Percentiles rank a stretch among this genome's conserved stretches.
Evolutionary conservation across 371 early-diverging fungal species (phyloP).

Genomic region (Mucor racemosus): DNA sequence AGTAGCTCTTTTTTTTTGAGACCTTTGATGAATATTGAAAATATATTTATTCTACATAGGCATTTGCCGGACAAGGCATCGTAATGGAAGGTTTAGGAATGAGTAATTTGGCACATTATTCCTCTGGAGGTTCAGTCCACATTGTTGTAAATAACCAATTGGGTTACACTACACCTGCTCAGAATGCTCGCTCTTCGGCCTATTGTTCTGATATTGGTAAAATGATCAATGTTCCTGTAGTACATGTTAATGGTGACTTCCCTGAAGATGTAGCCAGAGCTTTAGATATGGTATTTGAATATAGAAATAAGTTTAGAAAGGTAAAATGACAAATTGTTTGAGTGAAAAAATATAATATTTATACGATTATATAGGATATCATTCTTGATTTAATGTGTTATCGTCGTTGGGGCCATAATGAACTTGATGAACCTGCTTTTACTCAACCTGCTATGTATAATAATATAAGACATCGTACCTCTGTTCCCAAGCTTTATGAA

Average conservation of each 20-base stretch:
- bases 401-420: conserved; percentile 97
- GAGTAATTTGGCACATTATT: conserved; percentile 91
- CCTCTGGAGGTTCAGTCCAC: conserved; percentile 93
- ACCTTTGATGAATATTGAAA: neutral
- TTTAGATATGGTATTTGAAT: conserved; percentile 84
- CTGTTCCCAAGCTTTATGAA: conserved; percentile 85
- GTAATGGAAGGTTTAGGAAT: conserved; percentile 94
- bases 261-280: conserved; percentile 94
- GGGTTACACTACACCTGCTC: conserved; percentile 95
- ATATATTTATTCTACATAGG: conserved; percentile 32
- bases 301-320: conserved; percentile 90
- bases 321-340: conserved; percentile 10
- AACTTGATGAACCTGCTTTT: conserved; percentile 96
- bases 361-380: conserved; percentile 58
- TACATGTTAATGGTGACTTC: conserved; percentile 96
- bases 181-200: conserved; percentile 87
- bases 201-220: conserved; percentile 95
- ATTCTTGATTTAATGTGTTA: conserved; percentile 93
- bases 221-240: conserved; percentile 92
- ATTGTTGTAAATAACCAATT: conserved; percentile 98
- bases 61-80: conserved; percentile 89
- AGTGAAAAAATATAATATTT: neutral
- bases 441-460: conserved; percentile 97
- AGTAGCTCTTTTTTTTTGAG: conserved; percentile 11
- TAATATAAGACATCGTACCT: conserved; percentile 81